A percentile compares a stretch with the other conserved stretches of the same genome.
phyloP scores from a whole-genome alignment of 257 asterid species.

The Solanum stenotomum region DNA sequence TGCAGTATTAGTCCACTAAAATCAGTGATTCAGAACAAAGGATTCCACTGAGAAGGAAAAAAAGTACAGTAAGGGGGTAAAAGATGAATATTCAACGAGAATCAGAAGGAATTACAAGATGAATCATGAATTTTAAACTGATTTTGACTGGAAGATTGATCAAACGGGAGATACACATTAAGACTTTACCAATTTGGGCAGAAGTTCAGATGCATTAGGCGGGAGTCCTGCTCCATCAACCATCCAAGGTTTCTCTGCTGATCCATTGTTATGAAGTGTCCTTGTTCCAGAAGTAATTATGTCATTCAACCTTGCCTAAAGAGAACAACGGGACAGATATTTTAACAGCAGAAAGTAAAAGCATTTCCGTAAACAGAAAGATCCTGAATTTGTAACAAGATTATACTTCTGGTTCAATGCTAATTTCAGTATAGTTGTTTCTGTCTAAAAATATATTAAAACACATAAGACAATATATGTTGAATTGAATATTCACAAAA shows the following conservation, averaged over 20 bases:
- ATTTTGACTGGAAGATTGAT: background rate
- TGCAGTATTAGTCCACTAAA: background rate
- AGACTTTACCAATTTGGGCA: constrained; percentile 51
- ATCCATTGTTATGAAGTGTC: constrained; percentile 13
- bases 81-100: background rate
- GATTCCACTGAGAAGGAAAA: background rate
- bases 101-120: background rate
- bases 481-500: background rate
- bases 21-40: background rate
- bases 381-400: background rate
- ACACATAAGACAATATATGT: background rate
- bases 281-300: constrained; percentile 58
- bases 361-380: background rate
- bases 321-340: background rate
- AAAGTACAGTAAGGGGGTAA: background rate
- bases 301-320: constrained; percentile 73
- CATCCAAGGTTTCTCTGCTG: constrained; percentile 78
- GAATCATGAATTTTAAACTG: background rate
- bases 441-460: background rate
- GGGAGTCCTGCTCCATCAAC: constrained; percentile 92
- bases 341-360: background rate
- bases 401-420: background rate
- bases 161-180: background rate
- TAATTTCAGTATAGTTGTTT: background rate
- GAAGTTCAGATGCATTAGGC: constrained; percentile 61